These are phyloP conservation scores for Laburnicola sp. DNA, from an alignment of 2,329 filamentous ascomycete genomes.

Conservation along the genomic window DNA sequence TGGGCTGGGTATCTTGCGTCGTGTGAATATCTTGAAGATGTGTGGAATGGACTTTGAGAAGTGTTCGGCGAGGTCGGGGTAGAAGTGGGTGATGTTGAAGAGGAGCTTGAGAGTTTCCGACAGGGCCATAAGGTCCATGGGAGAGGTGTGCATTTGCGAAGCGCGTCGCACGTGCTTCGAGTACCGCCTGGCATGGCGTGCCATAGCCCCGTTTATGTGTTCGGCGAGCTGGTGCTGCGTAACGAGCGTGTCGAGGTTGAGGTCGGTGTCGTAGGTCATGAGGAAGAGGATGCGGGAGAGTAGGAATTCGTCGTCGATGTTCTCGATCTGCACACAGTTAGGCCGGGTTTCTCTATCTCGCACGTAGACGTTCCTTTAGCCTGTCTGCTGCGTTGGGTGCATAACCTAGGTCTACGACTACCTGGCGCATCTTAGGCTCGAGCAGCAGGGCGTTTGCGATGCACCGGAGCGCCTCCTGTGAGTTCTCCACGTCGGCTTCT, in stretches of 20 bases:
- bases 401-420: slow-evolving; percentile 71
- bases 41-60: slow-evolving; percentile 71
- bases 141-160: slow-evolving; percentile 45
- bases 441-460: slow-evolving; percentile 83
- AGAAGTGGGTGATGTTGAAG: slow-evolving; percentile 83
- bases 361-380: slow-evolving; percentile 58
- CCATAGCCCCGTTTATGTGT: slow-evolving; percentile 69
- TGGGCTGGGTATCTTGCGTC: slow-evolving; percentile 61
- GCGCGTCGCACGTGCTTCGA: slow-evolving; percentile 39
- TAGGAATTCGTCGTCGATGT: slow-evolving; percentile 83
- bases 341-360: neutral
- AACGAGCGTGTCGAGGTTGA: slow-evolving; percentile 68
- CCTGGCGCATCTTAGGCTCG: slow-evolving; percentile 67
- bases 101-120: slow-evolving; percentile 82
- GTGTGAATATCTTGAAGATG: slow-evolving; percentile 69
- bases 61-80: slow-evolving; percentile 60
- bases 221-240: slow-evolving; percentile 68
- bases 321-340: slow-evolving; percentile 58
- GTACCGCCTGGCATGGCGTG: slow-evolving; percentile 61
- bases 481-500: slow-evolving; percentile 59
- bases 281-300: slow-evolving; percentile 77
- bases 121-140: slow-evolving; percentile 78
- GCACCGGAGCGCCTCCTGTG: slow-evolving; percentile 76
- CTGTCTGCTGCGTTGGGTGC: slow-evolving; percentile 68
- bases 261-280: slow-evolving; percentile 73